These are phyloP conservation scores for Colletotrichum sp. DNA, from an alignment of 2,329 filamentous ascomycete genomes.

Conservation along the genomic window DNA sequence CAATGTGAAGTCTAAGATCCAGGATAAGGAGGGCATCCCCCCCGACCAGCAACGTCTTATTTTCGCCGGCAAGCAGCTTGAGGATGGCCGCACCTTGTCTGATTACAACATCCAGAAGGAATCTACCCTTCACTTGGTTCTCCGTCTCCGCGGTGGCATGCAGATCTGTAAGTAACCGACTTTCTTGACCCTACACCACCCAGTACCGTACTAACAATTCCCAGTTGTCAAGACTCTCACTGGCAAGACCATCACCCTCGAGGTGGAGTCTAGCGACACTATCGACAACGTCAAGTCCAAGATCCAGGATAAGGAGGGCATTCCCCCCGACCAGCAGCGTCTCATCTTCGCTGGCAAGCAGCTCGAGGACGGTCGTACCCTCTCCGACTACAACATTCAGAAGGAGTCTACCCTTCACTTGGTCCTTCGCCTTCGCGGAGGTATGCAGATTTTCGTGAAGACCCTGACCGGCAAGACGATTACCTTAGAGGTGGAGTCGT, in stretches of 20 bases:
- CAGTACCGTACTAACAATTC: neutral
- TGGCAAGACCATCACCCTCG: conserved; percentile 92
- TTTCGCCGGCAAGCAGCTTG: conserved; percentile 66
- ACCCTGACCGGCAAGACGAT: conserved; percentile 93
- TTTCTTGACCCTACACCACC: accelerated
- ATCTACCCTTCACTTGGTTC: conserved; percentile 76
- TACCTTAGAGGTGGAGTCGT: conserved; percentile 87
- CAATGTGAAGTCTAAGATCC: conserved; percentile 89
- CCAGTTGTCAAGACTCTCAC: conserved; percentile 79
- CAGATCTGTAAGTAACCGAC: conserved; percentile 55
- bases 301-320: conserved; percentile 98
- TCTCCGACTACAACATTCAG: conserved; percentile 95
- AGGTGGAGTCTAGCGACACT: conserved; percentile 87
- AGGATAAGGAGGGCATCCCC: conserved; percentile 90
- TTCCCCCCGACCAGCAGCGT: conserved; percentile 94
- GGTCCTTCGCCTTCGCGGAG: conserved; percentile 86
- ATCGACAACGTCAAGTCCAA: conserved; percentile 98
- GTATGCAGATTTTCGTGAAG: conserved; percentile 91
- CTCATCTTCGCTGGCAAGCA: conserved; percentile 97
- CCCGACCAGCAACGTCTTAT: conserved; percentile 86
- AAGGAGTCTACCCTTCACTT: conserved; percentile 89
- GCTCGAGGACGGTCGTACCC: conserved; percentile 89
- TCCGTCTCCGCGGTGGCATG: conserved; percentile 72
- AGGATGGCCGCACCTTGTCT: conserved; percentile 56
- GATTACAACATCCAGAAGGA: conserved; percentile 66